phyloP scores from a whole-genome alignment of 1,139 yeast species.

The Geotrichum phurueaensis region DNA sequence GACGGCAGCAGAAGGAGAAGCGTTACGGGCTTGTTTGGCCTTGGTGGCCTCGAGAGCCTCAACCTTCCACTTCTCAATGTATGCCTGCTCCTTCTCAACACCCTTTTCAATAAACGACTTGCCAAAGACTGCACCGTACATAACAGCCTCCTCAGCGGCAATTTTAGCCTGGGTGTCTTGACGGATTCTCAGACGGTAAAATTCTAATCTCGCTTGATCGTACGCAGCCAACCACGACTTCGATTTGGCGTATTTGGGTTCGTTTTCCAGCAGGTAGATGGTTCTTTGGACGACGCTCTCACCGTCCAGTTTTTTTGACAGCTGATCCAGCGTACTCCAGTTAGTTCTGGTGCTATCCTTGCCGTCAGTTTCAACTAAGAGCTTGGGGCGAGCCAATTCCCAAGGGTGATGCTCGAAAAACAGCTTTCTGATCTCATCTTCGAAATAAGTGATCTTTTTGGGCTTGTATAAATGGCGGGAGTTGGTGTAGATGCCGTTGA shows the following conservation, averaged over 20 bases:
- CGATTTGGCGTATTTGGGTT: conserved; percentile 33
- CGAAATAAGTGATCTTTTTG: conserved; percentile 62
- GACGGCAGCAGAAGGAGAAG: conserved; percentile 16
- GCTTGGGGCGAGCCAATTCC: conserved; percentile 94
- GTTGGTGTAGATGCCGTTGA: conserved; percentile 24
- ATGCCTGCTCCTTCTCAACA: conserved; percentile 61
- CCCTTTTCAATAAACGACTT: conserved; percentile 61
- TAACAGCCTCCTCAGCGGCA: conserved; percentile 72
- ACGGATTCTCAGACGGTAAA: conserved; percentile 76
- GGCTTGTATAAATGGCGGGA: conserved; percentile 46
- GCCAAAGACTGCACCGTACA: conserved; percentile 77
- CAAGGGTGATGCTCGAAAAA: conserved; percentile 95
- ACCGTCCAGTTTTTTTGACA: conserved; percentile 73
- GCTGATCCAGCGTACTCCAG: conserved; percentile 76
- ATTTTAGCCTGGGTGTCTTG: conserved; percentile 74
- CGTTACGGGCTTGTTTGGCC: conserved; percentile 24
- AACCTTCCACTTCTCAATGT: conserved; percentile 65
- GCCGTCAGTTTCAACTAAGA: conserved; percentile 69
- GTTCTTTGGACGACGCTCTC: conserved; percentile 94
- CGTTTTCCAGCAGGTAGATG: conserved; percentile 52
- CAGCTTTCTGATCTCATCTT: conserved; percentile 73
- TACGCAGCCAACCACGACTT: conserved; percentile 59
- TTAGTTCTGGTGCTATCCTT: conserved; percentile 49
- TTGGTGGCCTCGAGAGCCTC: conserved; percentile 47
- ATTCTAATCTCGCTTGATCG: conserved; percentile 81